These are phyloP conservation scores for Ustilago nuda DNA, from an alignment of 1,284 basidiomycete species.

Conservation along the genomic window DNA sequence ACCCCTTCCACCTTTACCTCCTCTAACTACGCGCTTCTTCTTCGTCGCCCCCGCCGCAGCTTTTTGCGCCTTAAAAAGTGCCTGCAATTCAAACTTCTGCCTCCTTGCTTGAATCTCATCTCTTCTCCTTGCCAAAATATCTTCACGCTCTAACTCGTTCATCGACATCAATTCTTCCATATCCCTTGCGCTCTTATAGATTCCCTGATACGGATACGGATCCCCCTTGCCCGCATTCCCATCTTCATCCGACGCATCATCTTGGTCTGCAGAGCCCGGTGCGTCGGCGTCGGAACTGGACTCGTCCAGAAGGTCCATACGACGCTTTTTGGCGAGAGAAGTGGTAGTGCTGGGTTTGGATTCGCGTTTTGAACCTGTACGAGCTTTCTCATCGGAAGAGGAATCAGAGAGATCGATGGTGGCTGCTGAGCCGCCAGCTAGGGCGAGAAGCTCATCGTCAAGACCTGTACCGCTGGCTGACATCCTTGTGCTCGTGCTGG, in stretches of 20 bases:
- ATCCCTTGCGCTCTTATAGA: conserved; percentile 85
- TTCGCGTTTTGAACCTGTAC: conserved; percentile 61
- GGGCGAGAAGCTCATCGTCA: conserved; percentile 77
- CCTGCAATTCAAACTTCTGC: conserved; percentile 80
- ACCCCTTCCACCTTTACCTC: conserved; percentile 50
- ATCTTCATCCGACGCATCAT: conserved; percentile 13
- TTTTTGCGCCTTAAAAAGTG: conserved; percentile 79
- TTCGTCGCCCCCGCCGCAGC: conserved; percentile 61
- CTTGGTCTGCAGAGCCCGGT: conserved; percentile 16
- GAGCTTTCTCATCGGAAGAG: conserved; percentile 63
- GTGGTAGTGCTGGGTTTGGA: conserved; percentile 6
- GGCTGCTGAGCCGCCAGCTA: conserved; percentile 75
- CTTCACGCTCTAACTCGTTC: conserved; percentile 89
- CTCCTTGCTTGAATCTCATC: conserved; percentile 83
- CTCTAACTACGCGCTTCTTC: conserved; percentile 26
- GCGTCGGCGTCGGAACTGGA: conserved; percentile 39
- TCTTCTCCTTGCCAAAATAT: conserved; percentile 80
- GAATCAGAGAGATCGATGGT: conserved; percentile 74
- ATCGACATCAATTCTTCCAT: conserved; percentile 81
- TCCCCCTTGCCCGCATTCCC: not conserved
- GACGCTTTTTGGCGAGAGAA: conserved; percentile 39
- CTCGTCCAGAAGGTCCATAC: conserved; percentile 62
- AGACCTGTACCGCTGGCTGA: conserved; percentile 68
- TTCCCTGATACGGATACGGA: conserved; percentile 85
- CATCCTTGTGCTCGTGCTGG: conserved; percentile 18